Evolutionary conservation across 441 rosid species (phyloP).

Genomic region (Viola pubescens): DNA sequence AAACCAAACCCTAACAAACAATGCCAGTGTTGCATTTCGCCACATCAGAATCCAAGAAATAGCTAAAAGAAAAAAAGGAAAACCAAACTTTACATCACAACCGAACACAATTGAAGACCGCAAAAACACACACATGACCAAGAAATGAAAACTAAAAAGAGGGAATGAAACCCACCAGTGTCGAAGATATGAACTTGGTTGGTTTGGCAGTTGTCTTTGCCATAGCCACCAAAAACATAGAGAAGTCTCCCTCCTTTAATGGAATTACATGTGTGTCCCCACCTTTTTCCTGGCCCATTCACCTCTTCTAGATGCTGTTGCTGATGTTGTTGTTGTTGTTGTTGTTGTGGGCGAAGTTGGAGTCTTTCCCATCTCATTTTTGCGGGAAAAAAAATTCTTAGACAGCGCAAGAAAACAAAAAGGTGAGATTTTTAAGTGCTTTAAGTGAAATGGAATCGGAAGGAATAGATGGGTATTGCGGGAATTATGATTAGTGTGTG

Average conservation of each 20-base stretch:
- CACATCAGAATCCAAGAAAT: neutral
- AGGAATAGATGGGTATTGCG: neutral
- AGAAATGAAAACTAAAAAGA: conserved; percentile 2
- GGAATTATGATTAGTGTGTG: neutral
- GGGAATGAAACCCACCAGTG: conserved; percentile 46
- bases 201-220: conserved; percentile 86
- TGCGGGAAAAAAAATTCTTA: neutral
- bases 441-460: neutral
- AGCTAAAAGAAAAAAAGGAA: neutral
- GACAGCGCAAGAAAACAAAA: neutral
- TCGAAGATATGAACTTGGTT: conserved; percentile 96
- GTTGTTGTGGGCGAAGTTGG: conserved; percentile 26
- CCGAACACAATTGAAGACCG: conserved; percentile 12
- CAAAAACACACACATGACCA: neutral
- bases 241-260: conserved; percentile 74
- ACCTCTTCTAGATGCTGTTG: conserved; percentile 25
- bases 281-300: conserved; percentile 85
- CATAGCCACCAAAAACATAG: conserved; percentile 93
- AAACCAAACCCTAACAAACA: conserved; percentile 18
- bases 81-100: conserved; percentile 10
- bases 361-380: conserved; percentile 93
- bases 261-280: conserved; percentile 97
- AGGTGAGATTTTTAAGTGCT: neutral
- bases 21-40: neutral
- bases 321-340: conserved; percentile 18